These are phyloP conservation scores for Cetraspora pellucida DNA, from an alignment of 192 early-diverging fungal genomes.

Conservation along the genomic window DNA sequence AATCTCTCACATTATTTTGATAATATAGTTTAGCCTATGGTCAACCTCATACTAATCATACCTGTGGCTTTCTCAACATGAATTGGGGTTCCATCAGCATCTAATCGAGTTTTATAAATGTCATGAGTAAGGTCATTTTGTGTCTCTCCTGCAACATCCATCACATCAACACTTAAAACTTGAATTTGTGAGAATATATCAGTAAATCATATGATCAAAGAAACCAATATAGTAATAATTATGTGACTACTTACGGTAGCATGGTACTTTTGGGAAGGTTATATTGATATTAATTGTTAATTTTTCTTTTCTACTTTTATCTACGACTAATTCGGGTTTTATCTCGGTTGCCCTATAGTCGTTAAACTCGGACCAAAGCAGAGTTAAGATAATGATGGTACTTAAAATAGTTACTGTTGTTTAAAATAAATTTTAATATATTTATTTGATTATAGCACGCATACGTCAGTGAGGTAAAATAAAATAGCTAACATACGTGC, in stretches of 20 bases:
- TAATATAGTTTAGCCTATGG: too few species aligned
- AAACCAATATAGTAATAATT: neutral
- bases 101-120: slow-evolving; percentile 81
- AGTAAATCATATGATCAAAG: neutral
- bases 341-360: slow-evolving; percentile 73
- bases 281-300: slow-evolving; percentile 89
- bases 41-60: slow-evolving; percentile 33
- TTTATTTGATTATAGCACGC: neutral
- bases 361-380: slow-evolving; percentile 82
- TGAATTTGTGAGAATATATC: neutral
- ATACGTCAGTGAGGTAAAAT: neutral
- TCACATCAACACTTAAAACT: slow-evolving; percentile 92
- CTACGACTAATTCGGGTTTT: slow-evolving; percentile 79
- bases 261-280: slow-evolving; percentile 89
- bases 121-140: slow-evolving; percentile 75
- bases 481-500: slow-evolving; percentile 59
- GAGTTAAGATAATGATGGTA: slow-evolving; percentile 67
- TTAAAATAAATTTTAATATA: neutral
- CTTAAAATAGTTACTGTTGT: slow-evolving; percentile 76
- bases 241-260: slow-evolving; percentile 63
- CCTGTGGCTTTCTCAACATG: slow-evolving; percentile 58
- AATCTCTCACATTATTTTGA: too few species aligned
- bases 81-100: slow-evolving; percentile 65
- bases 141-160: slow-evolving; percentile 92
- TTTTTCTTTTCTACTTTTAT: slow-evolving; percentile 83